Base-by-base conservation (phyloP, 179 eudicot genomes). In the Gypsophila paniculata region DNA sequence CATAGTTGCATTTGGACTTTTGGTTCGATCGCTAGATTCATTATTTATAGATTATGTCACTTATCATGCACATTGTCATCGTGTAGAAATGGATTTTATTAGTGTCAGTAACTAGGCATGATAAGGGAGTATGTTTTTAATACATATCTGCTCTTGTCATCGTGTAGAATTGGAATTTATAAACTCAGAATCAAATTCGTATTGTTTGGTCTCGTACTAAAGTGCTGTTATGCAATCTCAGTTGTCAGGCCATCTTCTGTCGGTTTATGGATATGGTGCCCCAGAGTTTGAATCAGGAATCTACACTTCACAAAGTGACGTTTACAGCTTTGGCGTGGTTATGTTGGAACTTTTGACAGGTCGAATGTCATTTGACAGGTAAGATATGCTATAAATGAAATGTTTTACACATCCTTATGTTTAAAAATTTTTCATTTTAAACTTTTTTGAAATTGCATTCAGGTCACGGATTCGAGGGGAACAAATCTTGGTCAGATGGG, bases 221-320 rank as follows among this genome's bases (percentile, higher is more conserved):
- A 58, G 18, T 54, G 46, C 11, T 60, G 25, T 51, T 72, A 42
- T 74, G 72, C 58, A 68, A 69, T 67, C 75, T 71, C 97, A 95
- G 99, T 79, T 91, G 80, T 90, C 99, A 67, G 99, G 99, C 46
- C 88, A 88, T 46, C 88, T 95, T 55, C 78, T 85, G 69, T 82
- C 99, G 61, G 77, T 96, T 53, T 94, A 87, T 71, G 97, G 99
- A 65, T 95, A 90, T 67, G 99, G 97, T 22, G 97, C 99, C 68
- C 99, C 99, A 10, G 99, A 95, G 80, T 92, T 86, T 72, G 96
- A 95, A 83, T 87, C 91, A 11, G 99, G 99, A 69, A 79, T 88
- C 26, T 95, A 88, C 78, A 92, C 91, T 71, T 64, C 78, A 11
- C 87, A 85, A 81, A 95, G 99, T 72, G 99, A 95, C 71, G 96